Evolutionary conservation across 2,329 filamentous ascomycete genomes (phyloP).

Genomic region (Corynespora cassiicola): DNA sequence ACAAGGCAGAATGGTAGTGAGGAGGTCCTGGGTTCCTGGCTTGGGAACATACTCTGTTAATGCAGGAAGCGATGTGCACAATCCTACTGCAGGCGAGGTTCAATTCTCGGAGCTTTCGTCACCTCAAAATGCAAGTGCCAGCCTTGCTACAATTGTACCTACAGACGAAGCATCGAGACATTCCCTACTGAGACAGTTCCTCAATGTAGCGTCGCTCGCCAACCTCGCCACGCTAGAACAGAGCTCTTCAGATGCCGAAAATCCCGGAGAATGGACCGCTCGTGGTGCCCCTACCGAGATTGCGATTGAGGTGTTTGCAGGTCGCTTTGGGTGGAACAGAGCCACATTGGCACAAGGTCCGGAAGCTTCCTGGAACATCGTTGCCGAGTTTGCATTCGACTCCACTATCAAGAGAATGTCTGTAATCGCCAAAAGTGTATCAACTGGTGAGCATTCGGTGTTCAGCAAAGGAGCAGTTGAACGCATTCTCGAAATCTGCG

Average conservation of each 20-base stretch:
- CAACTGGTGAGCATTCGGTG: slow-evolving; percentile 51
- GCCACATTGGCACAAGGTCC: slow-evolving; percentile 54
- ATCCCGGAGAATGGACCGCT: slow-evolving; percentile 46
- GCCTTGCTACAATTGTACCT: slow-evolving; percentile 27
- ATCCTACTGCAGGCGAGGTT: slow-evolving; percentile 40
- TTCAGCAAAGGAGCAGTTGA: slow-evolving; percentile 74
- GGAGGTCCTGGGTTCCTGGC: slow-evolving; percentile 42
- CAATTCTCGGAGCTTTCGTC: slow-evolving; percentile 30
- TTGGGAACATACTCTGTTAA: slow-evolving; percentile 41
- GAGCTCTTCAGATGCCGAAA: slow-evolving; percentile 44
- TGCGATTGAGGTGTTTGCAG: slow-evolving; percentile 75
- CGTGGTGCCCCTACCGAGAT: slow-evolving; percentile 65
- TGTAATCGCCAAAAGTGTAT: slow-evolving; percentile 61
- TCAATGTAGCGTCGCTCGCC: slow-evolving; percentile 47
- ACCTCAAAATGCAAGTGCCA: slow-evolving; percentile 34
- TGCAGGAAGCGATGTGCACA: slow-evolving; percentile 32
- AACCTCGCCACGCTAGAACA: slow-evolving; percentile 59
- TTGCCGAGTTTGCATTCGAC: slow-evolving; percentile 75
- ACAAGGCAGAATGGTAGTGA: slow-evolving; percentile 43
- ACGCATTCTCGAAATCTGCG: slow-evolving; percentile 55
- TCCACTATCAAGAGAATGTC: slow-evolving; percentile 79
- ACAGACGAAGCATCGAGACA: slow-evolving; percentile 30
- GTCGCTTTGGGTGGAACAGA: slow-evolving; percentile 66
- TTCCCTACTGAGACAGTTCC: slow-evolving; percentile 41
- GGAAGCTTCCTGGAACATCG: slow-evolving; percentile 32